Base-by-base conservation (phyloP, 75 land plant genomes). In the Selaginella moellendorffii region DNA sequence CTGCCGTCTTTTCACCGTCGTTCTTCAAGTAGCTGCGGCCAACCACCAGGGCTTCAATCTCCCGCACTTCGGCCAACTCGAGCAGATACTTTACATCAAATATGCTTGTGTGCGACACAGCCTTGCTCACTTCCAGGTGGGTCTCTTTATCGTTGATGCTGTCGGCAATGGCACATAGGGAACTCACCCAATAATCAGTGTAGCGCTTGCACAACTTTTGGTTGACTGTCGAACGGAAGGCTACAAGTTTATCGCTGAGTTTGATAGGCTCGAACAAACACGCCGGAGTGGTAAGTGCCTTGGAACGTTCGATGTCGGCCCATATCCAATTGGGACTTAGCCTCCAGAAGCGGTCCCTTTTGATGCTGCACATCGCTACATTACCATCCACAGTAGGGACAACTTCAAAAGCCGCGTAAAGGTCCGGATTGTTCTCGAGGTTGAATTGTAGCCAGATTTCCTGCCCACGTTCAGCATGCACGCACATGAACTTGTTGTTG, bases 391-490 rank as follows among this genome's bases (percentile, higher is more conserved):
- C 29, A 1, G 28, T 27, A 61, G 62, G 62, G 17, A 61, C 24
- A 29, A 61, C 27, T 26, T 61, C 25, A 17, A 26, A 1, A 5
- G 62, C 17, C 18, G 62, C 17, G 1, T 27, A 19, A 27, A 61
- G 17, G 18, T 24, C 24, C 1, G 26, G 26, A n/a, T n/a, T n/a
- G 1, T 27, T 61, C 25, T 61, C 62, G 12, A 26, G 26, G 62
- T 61, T 61, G 62, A 61, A 2, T 29, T 8, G 1, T 27, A 61
- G 62, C 62, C 62, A 61, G n/a, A n/a, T n/a, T n/a, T n/a, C n/a
- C n/a, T n/a, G n/a, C 19, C 23, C 23, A 9, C 59, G 8, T 56
- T 56, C 59, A 8, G 9, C 9, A n/a, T 56, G n/a, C 9, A 19
- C 59, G 19, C 18, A 19, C n/a, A 56, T 19, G n/a, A 10, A 56